phyloP scores from a whole-genome alignment of 331 rosid genomes.

The Rhamnella rubrinervis region DNA sequence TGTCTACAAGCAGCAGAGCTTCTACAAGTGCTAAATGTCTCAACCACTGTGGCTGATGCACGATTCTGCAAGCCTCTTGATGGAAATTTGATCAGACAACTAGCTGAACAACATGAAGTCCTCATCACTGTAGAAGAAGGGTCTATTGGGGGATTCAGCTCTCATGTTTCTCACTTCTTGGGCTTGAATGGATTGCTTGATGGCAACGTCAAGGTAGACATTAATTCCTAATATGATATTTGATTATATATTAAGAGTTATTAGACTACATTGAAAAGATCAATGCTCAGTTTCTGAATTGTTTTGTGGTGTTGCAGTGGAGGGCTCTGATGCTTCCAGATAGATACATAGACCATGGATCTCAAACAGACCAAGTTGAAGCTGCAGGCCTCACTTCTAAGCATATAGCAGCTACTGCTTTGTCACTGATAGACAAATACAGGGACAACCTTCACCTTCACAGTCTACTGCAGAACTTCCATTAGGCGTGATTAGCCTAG shows the following conservation, averaged over 20 bases:
- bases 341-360: slow-evolving; percentile 69
- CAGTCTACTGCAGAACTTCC: slow-evolving; percentile 1
- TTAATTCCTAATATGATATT: no score
- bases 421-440: slow-evolving; percentile 36
- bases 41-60: slow-evolving; percentile 63
- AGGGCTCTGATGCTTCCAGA: slow-evolving; percentile 64
- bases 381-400: slow-evolving; percentile 57
- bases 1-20: slow-evolving; percentile 53
- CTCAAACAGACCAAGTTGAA: slow-evolving; percentile 47
- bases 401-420: slow-evolving; percentile 53
- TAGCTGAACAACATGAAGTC: slow-evolving; percentile 61
- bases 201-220: slow-evolving; percentile 57
- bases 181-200: slow-evolving; percentile 54
- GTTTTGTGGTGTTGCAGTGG: slow-evolving; percentile 44
- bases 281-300: background rate
- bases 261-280: background rate
- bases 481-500: background rate
- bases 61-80: slow-evolving; percentile 74
- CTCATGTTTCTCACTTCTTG: slow-evolving; percentile 69
- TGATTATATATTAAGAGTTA: background rate
- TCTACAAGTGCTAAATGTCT: slow-evolving; percentile 41
- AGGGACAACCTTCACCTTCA: slow-evolving; percentile 28
- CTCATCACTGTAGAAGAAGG: slow-evolving; percentile 71
- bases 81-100: slow-evolving; percentile 42
- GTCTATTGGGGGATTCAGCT: slow-evolving; percentile 71